Base-by-base conservation (phyloP, 148 eudicot genomes). In the Rhododendron williamsianum region DNA sequence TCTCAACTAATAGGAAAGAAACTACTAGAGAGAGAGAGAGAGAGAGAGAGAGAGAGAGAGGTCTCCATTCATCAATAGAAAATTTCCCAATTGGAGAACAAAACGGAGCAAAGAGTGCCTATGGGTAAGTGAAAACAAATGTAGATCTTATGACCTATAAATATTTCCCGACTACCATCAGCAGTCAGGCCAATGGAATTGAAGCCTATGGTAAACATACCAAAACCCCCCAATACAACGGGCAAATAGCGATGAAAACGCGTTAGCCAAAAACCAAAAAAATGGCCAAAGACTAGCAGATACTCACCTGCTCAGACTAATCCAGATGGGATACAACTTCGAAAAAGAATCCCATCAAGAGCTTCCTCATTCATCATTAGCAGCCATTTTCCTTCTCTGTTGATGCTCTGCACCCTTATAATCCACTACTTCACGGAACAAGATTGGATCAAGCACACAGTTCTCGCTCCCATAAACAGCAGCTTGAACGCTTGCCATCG, bases 341-440 rank as follows among this genome's bases (percentile, higher is more conserved):
- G 6, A 65, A 63, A 67, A 9, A 16, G 21, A 81, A 48, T 11
- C 45, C 35, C 71, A 87, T 85, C 54, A 87, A 72, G 80, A 51
- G 60, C 43, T 77, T 76, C 78, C 65, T 13, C 86, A 15, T 18
- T 67, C 91, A 71, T 87, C 95, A 41, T 84, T 35, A 45, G 78
- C 92, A 67, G 97, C 97, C 84, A 96, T 83, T 87, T 91, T 94
- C 89, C 88, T 90, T 82, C 98, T 91, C 85, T 97, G 99, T 72
- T 97, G 98, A 88, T 95, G 99, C 87, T 97, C 99, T 21, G 98
- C 98, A 84, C 93, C 98, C 86, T 97, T 97, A 89, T 94, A 97
- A 88, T 97, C 99, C 21, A 95, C 96, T 74, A 97, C 99, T 88
- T 58, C 65, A 19, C 65, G n/a, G 25, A 58, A 58, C 65, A 58